These are phyloP conservation scores for Zoysia pacifica DNA, from an alignment of 176 grass and related monocot species.

Conservation along the genomic window DNA sequence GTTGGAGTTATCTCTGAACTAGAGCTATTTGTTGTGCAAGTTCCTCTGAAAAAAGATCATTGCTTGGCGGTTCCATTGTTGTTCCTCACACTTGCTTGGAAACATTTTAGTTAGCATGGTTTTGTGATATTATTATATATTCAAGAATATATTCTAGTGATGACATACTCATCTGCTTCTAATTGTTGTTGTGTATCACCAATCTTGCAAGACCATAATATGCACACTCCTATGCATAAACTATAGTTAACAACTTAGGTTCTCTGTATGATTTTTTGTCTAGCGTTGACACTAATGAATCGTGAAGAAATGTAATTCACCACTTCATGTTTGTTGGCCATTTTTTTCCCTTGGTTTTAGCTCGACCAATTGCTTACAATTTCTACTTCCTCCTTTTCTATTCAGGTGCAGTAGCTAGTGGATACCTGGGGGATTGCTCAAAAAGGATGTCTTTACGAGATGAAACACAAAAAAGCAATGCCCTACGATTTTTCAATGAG, in stretches of 20 bases:
- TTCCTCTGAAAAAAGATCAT: conserved; percentile 24
- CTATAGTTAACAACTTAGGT: not conserved
- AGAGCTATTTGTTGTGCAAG: not conserved
- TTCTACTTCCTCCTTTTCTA: conserved; percentile 20
- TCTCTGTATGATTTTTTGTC: conserved; percentile 1
- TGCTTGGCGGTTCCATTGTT: conserved; percentile 14
- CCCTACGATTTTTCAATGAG: conserved; percentile 44
- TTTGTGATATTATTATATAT: conserved; percentile 14
- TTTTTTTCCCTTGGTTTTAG: not conserved
- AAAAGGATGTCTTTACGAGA: conserved; percentile 35
- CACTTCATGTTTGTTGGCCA: not conserved
- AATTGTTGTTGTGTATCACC: conserved; percentile 6
- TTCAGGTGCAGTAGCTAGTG: conserved; percentile 80
- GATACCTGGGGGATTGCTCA: conserved; percentile 70
- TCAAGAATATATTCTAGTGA: conserved; percentile 24
- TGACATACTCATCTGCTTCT: not conserved
- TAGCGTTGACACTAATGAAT: not conserved
- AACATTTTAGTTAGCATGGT: conserved; percentile 8
- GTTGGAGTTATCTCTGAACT: conserved; percentile 10
- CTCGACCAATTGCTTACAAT: conserved; percentile 22
- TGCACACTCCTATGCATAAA: conserved; percentile 6
- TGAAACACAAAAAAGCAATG: conserved; percentile 41
- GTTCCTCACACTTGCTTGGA: not conserved
- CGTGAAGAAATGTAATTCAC: not conserved
- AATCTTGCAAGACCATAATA: conserved; percentile 9